Percentiles rank a stretch among this genome's conserved stretches.
These are phyloP conservation scores for Camellia japonica DNA, from an alignment of 148 eudicot species.

Conservation along the genomic window DNA sequence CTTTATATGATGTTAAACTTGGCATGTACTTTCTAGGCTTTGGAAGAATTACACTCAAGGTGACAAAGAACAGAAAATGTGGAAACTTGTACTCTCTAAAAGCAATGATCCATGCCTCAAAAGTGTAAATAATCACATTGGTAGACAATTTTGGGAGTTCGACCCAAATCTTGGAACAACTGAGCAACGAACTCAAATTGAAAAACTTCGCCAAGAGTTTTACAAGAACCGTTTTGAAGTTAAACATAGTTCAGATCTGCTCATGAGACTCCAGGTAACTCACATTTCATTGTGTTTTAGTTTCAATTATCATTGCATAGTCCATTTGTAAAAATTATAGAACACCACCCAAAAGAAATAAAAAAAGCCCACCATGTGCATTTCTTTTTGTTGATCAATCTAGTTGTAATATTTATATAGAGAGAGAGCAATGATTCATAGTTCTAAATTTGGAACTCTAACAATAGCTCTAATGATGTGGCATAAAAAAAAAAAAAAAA, in stretches of 20 bases:
- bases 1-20: too few species aligned
- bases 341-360: too few species aligned
- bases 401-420: too few species aligned
- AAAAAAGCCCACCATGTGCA: too few species aligned
- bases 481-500: too few species aligned
- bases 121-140: constrained; percentile 28
- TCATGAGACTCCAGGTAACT: constrained; percentile 35
- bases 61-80: constrained; percentile 16
- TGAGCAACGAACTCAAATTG: constrained; percentile 19
- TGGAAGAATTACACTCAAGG: not conserved
- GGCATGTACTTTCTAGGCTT: not conserved
- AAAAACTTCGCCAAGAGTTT: constrained; percentile 23
- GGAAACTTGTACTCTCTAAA: constrained; percentile 30
- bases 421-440: too few species aligned
- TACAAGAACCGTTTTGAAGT: constrained; percentile 20
- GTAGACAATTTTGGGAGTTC: constrained; percentile 38
- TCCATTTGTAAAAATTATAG: too few species aligned
- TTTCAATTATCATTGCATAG: not conserved
- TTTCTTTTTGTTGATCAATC: too few species aligned
- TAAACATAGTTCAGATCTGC: constrained; percentile 38
- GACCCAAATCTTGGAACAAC: constrained; percentile 21
- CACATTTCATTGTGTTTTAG: not conserved
- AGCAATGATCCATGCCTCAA: constrained; percentile 24
- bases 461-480: too few species aligned
- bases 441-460: too few species aligned